These are phyloP conservation scores for Phialophora verrucosa DNA, from an alignment of 2,329 filamentous ascomycete species.

Conservation along the genomic window DNA sequence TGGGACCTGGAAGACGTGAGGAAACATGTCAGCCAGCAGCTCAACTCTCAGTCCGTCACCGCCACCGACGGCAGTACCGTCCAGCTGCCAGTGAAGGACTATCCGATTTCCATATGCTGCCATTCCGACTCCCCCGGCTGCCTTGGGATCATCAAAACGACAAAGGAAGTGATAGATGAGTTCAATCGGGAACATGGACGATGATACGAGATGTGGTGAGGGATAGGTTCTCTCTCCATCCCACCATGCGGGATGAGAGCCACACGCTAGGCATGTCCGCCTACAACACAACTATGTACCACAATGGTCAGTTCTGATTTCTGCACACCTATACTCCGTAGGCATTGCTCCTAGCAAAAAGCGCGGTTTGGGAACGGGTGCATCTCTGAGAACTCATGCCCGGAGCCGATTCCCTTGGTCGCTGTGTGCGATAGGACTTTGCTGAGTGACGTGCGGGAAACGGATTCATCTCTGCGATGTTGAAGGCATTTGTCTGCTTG, in stretches of 20 bases:
- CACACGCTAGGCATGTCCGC: not conserved
- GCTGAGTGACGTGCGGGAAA: not conserved
- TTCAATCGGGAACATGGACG: constrained; percentile 48
- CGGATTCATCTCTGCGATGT: not conserved
- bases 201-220: constrained; percentile 10
- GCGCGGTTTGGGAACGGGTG: not conserved
- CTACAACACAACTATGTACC: not conserved
- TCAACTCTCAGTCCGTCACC: constrained; percentile 50
- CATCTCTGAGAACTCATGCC: not conserved
- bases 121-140: constrained; percentile 57
- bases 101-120: constrained; percentile 54
- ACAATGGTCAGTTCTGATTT: not conserved
- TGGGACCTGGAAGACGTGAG: constrained; percentile 50
- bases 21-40: constrained; percentile 51
- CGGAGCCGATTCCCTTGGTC: not conserved
- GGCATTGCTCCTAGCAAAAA: not conserved
- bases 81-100: constrained; percentile 49
- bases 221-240: not conserved
- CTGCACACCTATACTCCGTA: not conserved
- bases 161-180: constrained; percentile 49
- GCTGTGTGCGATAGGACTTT: not conserved
- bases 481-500: not conserved
- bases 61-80: constrained; percentile 51
- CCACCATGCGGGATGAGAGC: not conserved
- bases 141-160: constrained; percentile 52